Conservation (phyloP, 257 asterid species). For the Henckelia pumila region DNA sequence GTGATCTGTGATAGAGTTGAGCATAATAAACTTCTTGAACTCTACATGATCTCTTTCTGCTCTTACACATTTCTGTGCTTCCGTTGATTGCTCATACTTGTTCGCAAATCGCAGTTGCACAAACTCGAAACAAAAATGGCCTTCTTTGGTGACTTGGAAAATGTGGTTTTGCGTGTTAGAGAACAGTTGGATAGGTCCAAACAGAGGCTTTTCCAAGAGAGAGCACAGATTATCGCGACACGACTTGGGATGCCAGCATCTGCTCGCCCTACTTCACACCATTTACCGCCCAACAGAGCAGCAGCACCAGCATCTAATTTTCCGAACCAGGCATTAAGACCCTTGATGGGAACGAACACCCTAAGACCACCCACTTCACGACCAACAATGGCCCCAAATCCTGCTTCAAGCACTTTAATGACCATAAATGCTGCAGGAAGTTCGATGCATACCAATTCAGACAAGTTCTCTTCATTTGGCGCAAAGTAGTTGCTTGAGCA, state of each 20-base stretch:
- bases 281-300: conserved; percentile 54
- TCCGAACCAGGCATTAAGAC: conserved; percentile 54
- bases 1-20: neutral
- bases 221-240: conserved; percentile 79
- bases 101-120: conserved; percentile 67
- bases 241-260: conserved; percentile 68
- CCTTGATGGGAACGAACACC: conserved; percentile 55
- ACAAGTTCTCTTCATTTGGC: conserved; percentile 54
- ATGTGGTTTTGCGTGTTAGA: conserved; percentile 63
- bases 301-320: conserved; percentile 38
- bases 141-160: conserved; percentile 81
- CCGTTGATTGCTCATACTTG: conserved; percentile 17
- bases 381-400: conserved; percentile 53
- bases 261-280: conserved; percentile 56
- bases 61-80: neutral
- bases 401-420: conserved; percentile 45
- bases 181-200: conserved; percentile 89
- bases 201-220: conserved; percentile 83
- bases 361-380: conserved; percentile 64
- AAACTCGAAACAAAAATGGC: conserved; percentile 88
- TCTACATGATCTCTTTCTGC: neutral
- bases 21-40: neutral
- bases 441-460: conserved; percentile 54
- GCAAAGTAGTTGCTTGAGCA: conserved; percentile 40
- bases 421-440: conserved; percentile 53